Conservation (phyloP, 2,329 filamentous ascomycete species). For the Xylaria sp. region DNA sequence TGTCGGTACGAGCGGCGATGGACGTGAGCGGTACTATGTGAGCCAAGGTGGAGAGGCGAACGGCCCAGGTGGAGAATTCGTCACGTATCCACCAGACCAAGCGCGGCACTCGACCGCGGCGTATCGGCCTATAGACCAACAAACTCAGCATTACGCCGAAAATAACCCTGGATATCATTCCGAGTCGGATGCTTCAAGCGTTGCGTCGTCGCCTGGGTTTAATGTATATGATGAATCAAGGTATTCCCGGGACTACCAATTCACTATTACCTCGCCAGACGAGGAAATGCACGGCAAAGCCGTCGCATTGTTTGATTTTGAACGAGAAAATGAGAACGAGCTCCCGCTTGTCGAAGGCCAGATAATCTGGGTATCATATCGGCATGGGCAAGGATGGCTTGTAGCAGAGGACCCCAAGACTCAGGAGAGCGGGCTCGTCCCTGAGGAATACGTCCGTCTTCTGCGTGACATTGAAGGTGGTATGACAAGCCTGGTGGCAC, state of each 20-base stretch:
- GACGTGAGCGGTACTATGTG: slow-evolving; percentile 79
- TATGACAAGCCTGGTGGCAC: slow-evolving; percentile 76
- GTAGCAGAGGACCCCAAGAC: slow-evolving; percentile 96
- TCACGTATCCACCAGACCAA: slow-evolving; percentile 79
- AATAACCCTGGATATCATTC: slow-evolving; percentile 63
- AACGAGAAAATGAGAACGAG: slow-evolving; percentile 95
- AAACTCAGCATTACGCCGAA: slow-evolving; percentile 58
- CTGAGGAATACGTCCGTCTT: slow-evolving; percentile 94
- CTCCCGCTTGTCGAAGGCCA: slow-evolving; percentile 92
- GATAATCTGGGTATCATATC: slow-evolving; percentile 94
- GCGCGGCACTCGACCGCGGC: slow-evolving; percentile 65
- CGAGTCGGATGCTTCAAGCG: slow-evolving; percentile 69
- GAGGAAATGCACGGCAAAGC: slow-evolving; percentile 98
- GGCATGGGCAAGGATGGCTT: slow-evolving; percentile 96
- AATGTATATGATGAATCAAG: slow-evolving; percentile 76
- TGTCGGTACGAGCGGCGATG: slow-evolving; percentile 74
- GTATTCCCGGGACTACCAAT: slow-evolving; percentile 92
- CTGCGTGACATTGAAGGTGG: slow-evolving; percentile 94
- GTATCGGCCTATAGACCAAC: slow-evolving; percentile 60
- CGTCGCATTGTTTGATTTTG: slow-evolving; percentile 94
- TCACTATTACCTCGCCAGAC: slow-evolving; percentile 93
- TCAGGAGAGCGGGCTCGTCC: slow-evolving; percentile 91
- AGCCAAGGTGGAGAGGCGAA: slow-evolving; percentile 76
- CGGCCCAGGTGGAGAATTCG: slow-evolving; percentile 81
- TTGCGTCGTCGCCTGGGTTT: slow-evolving; percentile 67